These are phyloP conservation scores for Penicillium coprophilum DNA, from an alignment of 495 filamentous ascomycete species.

Conservation along the genomic window DNA sequence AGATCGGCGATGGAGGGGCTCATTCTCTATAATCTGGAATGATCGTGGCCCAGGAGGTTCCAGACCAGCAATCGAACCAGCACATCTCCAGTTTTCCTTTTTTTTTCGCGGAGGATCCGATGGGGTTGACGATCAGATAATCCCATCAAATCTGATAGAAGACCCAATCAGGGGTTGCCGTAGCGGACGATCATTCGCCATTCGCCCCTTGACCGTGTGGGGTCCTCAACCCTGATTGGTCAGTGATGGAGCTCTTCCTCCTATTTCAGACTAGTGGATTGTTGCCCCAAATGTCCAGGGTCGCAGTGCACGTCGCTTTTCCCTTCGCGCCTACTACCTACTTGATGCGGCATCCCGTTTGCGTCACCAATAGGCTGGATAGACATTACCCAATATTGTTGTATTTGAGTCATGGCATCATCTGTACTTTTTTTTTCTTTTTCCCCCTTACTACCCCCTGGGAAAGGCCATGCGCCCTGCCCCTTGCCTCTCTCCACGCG, in stretches of 20 bases:
- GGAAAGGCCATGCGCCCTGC: background rate
- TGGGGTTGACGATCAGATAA: constrained; percentile 10
- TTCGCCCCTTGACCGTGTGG: background rate
- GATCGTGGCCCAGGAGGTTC: background rate
- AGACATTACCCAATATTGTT: background rate
- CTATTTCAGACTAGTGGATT: background rate
- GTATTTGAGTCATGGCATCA: background rate
- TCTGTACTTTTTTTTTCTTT: background rate
- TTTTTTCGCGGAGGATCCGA: background rate
- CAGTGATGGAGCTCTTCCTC: background rate
- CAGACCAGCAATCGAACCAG: background rate
- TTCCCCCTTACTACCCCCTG: background rate
- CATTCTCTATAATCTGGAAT: background rate
- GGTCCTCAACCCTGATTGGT: background rate
- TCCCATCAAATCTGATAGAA: background rate
- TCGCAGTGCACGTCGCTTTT: background rate
- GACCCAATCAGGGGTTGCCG: background rate
- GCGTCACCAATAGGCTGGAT: background rate
- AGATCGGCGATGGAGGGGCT: background rate
- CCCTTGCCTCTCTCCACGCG: background rate
- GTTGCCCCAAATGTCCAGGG: background rate
- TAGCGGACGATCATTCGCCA: background rate
- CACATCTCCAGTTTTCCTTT: constrained; percentile 6
- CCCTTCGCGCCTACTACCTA: background rate
- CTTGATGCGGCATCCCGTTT: background rate